Conservation (phyloP, 768 basidiomycete genomes). For the Tubosaeta brunneosetosa region DNA sequence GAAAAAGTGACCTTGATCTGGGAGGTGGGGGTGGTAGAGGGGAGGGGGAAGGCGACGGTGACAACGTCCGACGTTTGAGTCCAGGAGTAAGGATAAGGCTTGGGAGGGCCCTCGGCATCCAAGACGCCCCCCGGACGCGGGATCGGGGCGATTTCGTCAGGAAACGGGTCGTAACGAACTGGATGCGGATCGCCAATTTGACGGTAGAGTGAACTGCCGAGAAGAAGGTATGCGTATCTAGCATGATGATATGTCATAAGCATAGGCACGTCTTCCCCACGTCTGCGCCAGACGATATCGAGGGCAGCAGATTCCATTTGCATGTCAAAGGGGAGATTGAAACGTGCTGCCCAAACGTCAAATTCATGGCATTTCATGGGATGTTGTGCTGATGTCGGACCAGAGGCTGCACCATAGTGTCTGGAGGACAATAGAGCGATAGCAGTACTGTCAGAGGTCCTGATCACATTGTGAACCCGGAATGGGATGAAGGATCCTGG, state of each 20-base stretch:
- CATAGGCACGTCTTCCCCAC: conserved; percentile 67
- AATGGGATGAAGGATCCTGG: conserved; percentile 36
- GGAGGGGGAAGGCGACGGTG: conserved; percentile 81
- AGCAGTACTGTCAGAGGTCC: conserved; percentile 34
- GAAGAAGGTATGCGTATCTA: conserved; percentile 47
- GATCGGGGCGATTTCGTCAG: conserved; percentile 66
- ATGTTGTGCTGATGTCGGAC: conserved; percentile 9
- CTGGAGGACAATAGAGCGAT: conserved; percentile 58
- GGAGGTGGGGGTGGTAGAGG: conserved; percentile 57
- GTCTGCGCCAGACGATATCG: conserved; percentile 63
- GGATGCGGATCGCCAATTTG: conserved; percentile 31
- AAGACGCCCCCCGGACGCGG: conserved; percentile 59
- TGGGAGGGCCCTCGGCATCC: conserved; percentile 36
- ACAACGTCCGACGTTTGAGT: conserved; percentile 81
- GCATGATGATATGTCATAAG: conserved; percentile 46
- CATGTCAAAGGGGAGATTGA: conserved; percentile 41
- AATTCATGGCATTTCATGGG: conserved; percentile 42
- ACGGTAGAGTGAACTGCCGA: conserved; percentile 56
- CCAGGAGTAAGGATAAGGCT: conserved; percentile 88
- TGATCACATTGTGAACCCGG: conserved; percentile 34
- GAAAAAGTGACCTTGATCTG: conserved; percentile 67
- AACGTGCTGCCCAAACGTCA: conserved; percentile 60
- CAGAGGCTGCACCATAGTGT: conserved; percentile 34
- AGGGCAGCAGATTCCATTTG: conserved; percentile 34
- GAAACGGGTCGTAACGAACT: conserved; percentile 49